Base-by-base conservation (phyloP, 192 early-diverging fungal genomes). In the Helicostylum pulchrum region DNA sequence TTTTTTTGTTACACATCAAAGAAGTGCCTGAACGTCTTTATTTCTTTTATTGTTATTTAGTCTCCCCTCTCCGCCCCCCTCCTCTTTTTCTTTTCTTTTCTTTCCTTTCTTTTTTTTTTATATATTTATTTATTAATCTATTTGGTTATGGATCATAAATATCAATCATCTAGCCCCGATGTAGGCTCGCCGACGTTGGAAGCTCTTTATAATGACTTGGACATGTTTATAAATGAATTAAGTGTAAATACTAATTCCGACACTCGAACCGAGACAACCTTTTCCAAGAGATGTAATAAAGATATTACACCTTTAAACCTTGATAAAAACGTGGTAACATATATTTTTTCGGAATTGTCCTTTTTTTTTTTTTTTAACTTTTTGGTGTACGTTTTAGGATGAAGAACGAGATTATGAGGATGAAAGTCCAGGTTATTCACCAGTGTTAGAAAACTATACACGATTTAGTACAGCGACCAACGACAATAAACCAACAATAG, bases 361-460 rank as follows among this genome's bases (percentile, higher is more conserved):
- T 42, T 12, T 26, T 44, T 45, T 45, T 12, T n/a, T 44, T 4
- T 17, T 20, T 20, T 34, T 57, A 21, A 30, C 1, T 20, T 20
- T 52, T 26, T 45, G 34, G 55, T n/a, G 19, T 15, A 12, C n/a
- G 9, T 57, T 36, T 36, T 19, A 23, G 32, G 21, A 6, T 42
- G 3, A 58, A 30, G 19, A 7, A 26, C 26, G 26, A 26, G 0
- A 52, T 8, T 23, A 48, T 23, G 57, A 45, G 17, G 57, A 59
- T 26, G 43, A 59, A 36, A 59, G 57, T 59, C 57, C 57, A 44
- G 57, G 57, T 39, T 59, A 59, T 8, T 59, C 57, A 23, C 57
- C 57, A 23, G 57, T 59, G 12, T 26, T 59, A 42, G 57, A 59
- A 23, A 59, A 59, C 19, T 59, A 59, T 36, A 59, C 57, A 45